A percentile compares a stretch with the other conserved stretches of the same genome.
Evolutionary conservation across 805 yeast genomes (phyloP).

Genomic region (Monosporozyma aerobia): DNA sequence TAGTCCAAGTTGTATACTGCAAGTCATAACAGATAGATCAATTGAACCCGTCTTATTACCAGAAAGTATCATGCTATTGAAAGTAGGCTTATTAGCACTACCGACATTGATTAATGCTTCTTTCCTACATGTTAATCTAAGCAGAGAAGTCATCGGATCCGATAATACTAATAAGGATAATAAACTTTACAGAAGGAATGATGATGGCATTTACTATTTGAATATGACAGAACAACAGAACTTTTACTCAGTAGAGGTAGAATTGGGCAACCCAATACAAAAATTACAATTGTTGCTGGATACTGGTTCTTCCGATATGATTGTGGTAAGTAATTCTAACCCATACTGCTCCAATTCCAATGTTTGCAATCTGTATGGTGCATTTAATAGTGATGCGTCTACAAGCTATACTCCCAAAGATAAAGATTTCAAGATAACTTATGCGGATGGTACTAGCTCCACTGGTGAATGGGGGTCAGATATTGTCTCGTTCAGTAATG

Average conservation of each 20-base stretch:
- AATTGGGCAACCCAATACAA: constrained; percentile 52
- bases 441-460: constrained; percentile 45
- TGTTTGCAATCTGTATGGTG: constrained; percentile 14
- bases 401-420: constrained; percentile 19
- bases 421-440: constrained; percentile 37
- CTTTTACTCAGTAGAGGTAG: constrained; percentile 38
- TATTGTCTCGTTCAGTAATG: constrained; percentile 34
- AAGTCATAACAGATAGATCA: neutral
- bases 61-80: neutral
- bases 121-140: neutral
- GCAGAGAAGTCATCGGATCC: neutral
- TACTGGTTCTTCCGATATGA: constrained; percentile 69
- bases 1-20: no score
- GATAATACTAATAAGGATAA: neutral
- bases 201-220: neutral
- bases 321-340: constrained; percentile 34
- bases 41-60: neutral
- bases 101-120: neutral
- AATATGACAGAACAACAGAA: constrained; percentile 5
- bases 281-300: constrained; percentile 52
- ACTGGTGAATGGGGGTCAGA: constrained; percentile 43
- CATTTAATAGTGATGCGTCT: constrained; percentile 18
- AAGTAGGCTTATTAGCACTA: neutral
- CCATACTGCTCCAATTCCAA: constrained; percentile 24
- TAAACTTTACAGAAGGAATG: neutral